Conservation (phyloP, 192 early-diverging fungal genomes). For the Entomortierella beljakovae region DNA sequence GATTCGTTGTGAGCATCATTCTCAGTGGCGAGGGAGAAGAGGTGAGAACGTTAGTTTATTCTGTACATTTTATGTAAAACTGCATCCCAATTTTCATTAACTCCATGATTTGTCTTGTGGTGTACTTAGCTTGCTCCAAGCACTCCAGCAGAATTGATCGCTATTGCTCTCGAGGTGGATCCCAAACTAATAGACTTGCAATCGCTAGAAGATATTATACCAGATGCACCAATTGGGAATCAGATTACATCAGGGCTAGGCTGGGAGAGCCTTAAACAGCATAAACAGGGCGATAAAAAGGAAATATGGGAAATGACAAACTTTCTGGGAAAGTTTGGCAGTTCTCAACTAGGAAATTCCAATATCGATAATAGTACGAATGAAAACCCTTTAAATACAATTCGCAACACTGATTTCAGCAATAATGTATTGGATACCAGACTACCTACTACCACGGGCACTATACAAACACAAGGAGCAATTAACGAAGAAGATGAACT, state of each 20-base stretch:
- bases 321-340: not conserved
- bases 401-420: not conserved
- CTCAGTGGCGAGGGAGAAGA: constrained; percentile 47
- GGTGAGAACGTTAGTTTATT: constrained; percentile 2
- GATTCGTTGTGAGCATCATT: constrained; percentile 47
- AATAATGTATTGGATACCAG: not conserved
- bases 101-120: too few relatives aligned
- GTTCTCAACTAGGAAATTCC: not conserved
- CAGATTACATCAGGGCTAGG: constrained; percentile 25
- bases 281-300: constrained; percentile 1
- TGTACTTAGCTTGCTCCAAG: constrained; percentile 41
- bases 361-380: not conserved
- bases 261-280: constrained; percentile 19
- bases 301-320: constrained; percentile 10
- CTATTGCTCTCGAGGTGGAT: constrained; percentile 37
- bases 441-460: not conserved
- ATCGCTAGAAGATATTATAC: constrained; percentile 8
- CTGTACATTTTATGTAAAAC: not conserved
- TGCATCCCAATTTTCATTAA: not conserved
- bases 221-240: constrained; percentile 34
- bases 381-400: not conserved
- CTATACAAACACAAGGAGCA: not conserved
- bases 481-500: constrained; percentile 27
- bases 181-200: constrained; percentile 26
- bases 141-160: constrained; percentile 36